These are phyloP conservation scores for Vachellia pachyceras DNA, from an alignment of 306 rosid species.

Conservation along the genomic window DNA sequence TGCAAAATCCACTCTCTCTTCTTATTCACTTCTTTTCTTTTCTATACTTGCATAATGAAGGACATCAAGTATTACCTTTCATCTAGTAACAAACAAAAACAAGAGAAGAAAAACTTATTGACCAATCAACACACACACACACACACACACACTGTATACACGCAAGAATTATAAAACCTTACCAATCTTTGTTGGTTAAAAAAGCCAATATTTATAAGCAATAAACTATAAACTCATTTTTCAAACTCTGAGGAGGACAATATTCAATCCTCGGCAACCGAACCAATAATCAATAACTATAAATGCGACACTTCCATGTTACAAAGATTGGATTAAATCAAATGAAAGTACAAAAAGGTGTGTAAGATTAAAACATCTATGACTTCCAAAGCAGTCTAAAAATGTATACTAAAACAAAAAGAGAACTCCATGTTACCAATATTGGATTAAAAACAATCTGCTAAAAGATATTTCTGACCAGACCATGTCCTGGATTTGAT, in stretches of 20 bases:
- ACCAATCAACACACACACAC: not conserved
- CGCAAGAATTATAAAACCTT: not conserved
- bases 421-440: conserved; percentile 58
- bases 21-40: too few relatives aligned
- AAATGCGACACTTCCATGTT: conserved; percentile 29
- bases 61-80: too few relatives aligned
- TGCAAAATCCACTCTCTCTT: too few relatives aligned
- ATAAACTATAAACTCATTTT: not conserved
- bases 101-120: too few relatives aligned
- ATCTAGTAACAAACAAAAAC: not conserved
- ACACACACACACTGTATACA: too few relatives aligned
- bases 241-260: conserved; percentile 37
- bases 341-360: conserved; percentile 31
- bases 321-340: conserved; percentile 29
- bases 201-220: not conserved
- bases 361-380: conserved; percentile 44
- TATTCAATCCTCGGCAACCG: conserved; percentile 42
- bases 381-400: conserved; percentile 40
- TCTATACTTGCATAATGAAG: too few relatives aligned
- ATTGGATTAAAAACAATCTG: conserved; percentile 49
- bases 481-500: conserved; percentile 47
- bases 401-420: conserved; percentile 28
- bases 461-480: conserved; percentile 35
- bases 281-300: conserved; percentile 40
- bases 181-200: not conserved